Conservation (phyloP, 805 yeast species). For the Cyberlindnera xylosilytica region DNA sequence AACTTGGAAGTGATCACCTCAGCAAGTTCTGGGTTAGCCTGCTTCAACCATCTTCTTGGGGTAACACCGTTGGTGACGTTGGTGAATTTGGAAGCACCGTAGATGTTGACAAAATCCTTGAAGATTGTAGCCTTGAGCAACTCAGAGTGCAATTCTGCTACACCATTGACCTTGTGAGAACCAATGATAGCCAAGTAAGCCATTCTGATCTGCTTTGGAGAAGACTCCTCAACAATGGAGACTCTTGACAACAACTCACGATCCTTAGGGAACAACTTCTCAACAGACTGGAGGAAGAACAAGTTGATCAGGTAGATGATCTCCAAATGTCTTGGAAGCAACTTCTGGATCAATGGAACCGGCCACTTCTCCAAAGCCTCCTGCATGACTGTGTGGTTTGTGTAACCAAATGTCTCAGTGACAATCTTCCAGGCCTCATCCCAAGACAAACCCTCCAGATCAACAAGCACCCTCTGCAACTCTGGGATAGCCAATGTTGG, state of each 20-base stretch:
- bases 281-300: slow-evolving; percentile 74
- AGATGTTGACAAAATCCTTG: slow-evolving; percentile 82
- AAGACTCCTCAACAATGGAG: slow-evolving; percentile 80
- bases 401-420: slow-evolving; percentile 78
- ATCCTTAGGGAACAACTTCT: slow-evolving; percentile 72
- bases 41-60: slow-evolving; percentile 94
- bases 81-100: slow-evolving; percentile 79
- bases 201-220: slow-evolving; percentile 85
- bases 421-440: slow-evolving; percentile 84
- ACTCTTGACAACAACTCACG: slow-evolving; percentile 60
- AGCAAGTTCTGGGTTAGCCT: slow-evolving; percentile 83
- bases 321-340: slow-evolving; percentile 89
- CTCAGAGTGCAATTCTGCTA: slow-evolving; percentile 92
- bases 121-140: slow-evolving; percentile 85
- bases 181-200: slow-evolving; percentile 89
- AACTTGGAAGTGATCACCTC: slow-evolving; percentile 69
- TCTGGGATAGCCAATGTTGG: slow-evolving; percentile 92
- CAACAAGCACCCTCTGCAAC: slow-evolving; percentile 81
- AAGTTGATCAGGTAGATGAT: slow-evolving; percentile 84
- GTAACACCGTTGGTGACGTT: slow-evolving; percentile 95
- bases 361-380: slow-evolving; percentile 98
- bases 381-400: slow-evolving; percentile 92
- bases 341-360: slow-evolving; percentile 67
- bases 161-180: slow-evolving; percentile 92
- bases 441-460: slow-evolving; percentile 80